Evolutionary conservation across 1,139 yeast species (phyloP), one percentile per base, ranked within the genome.

Genomic region (Yamadazyma taylorii): DNA sequence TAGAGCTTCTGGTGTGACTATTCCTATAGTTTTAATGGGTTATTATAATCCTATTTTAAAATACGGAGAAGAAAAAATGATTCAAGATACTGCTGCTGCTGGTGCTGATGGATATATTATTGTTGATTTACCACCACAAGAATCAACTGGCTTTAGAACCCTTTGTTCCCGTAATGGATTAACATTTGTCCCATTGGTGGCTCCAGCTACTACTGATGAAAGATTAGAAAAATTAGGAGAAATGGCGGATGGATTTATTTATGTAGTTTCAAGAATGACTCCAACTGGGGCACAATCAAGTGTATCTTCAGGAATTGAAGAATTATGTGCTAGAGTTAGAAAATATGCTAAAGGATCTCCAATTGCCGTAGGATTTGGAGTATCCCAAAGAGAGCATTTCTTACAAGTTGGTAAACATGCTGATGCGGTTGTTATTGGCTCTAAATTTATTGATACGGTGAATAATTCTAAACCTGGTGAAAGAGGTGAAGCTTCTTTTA

Each of bases 41-140:
- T 92, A 92, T 74, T 92, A 89, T 69, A 92, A 92, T 64, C 99
- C 99, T 14, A 81, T 92, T 46, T 61, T 88, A 62, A 84, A 78
- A 52, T 92, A 84, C 58, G 98, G 97, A 36, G 98, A 92, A 65
- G 82, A 83, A 53, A 73, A 79, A 59, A 73, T 92, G 67, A 79
- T 89, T 45, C 67, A 73, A 47, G 96, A 85, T 49, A 78, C 95
- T 10, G 81, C 81, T 35, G 73, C 69, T 19, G 96, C 92, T 2
- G 99, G 99, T 45, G 98, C 92, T 36, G 89, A 87, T 56, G 99
- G 97, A 23, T 92, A 85, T 61, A 82, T 92, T 53, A 79, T 92
- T 39, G 97, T 92, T 29, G 99, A 92, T 64, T 73, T 92, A 54
- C 99, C 98, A 36, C 98, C 98, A 24, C 97, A 92, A 72, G 98